These are phyloP conservation scores for Epichloe baconii DNA, from an alignment of 2,329 filamentous ascomycete genomes.

Conservation along the genomic window DNA sequence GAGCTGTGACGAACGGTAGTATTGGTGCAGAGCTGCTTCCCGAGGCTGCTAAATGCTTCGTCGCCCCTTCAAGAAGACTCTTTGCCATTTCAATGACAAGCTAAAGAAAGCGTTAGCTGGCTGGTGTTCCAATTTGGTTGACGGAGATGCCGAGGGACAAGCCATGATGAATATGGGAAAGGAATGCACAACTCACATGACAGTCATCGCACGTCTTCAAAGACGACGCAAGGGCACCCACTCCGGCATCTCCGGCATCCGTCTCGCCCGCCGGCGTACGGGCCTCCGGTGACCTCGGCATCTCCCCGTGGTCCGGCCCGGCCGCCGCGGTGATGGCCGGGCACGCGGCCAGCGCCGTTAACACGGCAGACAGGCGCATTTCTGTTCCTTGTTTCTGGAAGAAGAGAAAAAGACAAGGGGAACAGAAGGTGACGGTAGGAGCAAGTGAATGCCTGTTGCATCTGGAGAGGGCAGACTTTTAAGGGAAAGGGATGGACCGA, in stretches of 20 bases:
- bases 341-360: not conserved
- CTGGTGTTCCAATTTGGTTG: not conserved
- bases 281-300: not conserved
- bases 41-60: conserved; percentile 19
- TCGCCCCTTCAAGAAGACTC: conserved; percentile 28
- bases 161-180: too few relatives aligned
- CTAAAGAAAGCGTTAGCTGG: not conserved
- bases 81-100: conserved; percentile 20
- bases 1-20: conserved; percentile 11
- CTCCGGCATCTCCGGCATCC: not conserved
- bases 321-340: not conserved
- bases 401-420: not conserved
- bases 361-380: not conserved
- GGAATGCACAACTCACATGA: not conserved
- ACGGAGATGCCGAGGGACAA: not conserved
- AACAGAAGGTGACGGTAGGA: not conserved
- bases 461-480: not conserved
- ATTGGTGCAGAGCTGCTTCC: conserved; percentile 16
- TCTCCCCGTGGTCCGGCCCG: not conserved
- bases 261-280: not conserved
- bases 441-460: not conserved
- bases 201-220: conserved; percentile 4
- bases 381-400: not conserved
- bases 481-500: too few relatives aligned
- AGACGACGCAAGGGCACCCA: not conserved